These are phyloP conservation scores for Parietaria judaica DNA, from an alignment of 306 rosid genomes.

Conservation along the genomic window DNA sequence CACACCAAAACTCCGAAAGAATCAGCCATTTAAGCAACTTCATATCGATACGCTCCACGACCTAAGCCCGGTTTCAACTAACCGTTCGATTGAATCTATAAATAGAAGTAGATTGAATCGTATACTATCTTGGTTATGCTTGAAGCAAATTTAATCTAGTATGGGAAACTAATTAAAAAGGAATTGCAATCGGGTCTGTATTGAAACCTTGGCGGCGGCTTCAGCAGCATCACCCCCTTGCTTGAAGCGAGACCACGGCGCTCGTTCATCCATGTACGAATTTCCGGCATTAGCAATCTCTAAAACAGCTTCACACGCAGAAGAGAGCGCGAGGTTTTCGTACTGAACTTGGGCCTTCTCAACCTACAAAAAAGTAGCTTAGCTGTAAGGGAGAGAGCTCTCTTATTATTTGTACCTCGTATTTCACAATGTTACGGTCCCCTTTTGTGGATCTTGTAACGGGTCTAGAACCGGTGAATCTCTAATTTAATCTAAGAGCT, in stretches of 20 bases:
- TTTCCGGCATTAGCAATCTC: slow-evolving; percentile 88
- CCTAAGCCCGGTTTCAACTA: not conserved
- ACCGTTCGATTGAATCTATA: not conserved
- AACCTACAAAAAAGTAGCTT: slow-evolving; percentile 34
- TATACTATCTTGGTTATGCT: not conserved
- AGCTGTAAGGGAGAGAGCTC: not conserved
- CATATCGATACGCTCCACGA: too few species aligned
- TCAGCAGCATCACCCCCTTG: slow-evolving; percentile 70
- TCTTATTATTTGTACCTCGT: not conserved
- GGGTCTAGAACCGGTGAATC: too few species aligned
- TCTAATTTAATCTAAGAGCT: too few species aligned
- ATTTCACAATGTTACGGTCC: not conserved
- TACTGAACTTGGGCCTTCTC: slow-evolving; percentile 57
- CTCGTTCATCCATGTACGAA: slow-evolving; percentile 71
- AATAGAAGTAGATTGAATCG: not conserved
- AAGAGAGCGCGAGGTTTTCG: slow-evolving; percentile 64
- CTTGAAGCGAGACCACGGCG: slow-evolving; percentile 95
- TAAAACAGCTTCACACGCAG: slow-evolving; percentile 85
- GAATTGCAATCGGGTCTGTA: not conserved
- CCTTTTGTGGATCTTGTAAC: too few species aligned
- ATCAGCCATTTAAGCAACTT: not conserved
- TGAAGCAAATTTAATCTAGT: not conserved
- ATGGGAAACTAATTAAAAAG: slow-evolving; percentile 1
- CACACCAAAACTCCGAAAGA: slow-evolving; percentile 14
- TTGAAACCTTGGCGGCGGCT: slow-evolving; percentile 70